Percentiles rank a stretch among this genome's conserved stretches.
phyloP scores from a whole-genome alignment of 345 rosid species.

The Eucalyptus erythrocorys region DNA sequence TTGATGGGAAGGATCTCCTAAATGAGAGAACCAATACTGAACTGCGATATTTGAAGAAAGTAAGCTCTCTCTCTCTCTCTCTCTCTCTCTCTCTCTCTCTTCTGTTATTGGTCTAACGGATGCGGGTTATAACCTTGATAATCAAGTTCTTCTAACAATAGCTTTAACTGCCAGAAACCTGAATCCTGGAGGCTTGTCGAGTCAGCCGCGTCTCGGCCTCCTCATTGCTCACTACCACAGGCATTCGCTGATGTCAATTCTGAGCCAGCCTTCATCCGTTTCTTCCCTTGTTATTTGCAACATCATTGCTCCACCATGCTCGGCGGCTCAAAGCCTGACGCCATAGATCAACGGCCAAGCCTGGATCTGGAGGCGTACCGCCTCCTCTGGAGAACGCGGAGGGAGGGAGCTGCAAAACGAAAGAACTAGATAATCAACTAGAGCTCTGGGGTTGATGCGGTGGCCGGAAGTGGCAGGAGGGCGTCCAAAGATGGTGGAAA shows the following conservation, averaged over 20 bases:
- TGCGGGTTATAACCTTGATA: background rate
- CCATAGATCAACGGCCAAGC: background rate
- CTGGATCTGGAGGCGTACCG: background rate
- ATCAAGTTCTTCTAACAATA: background rate
- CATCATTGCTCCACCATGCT: background rate
- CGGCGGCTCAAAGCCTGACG: background rate
- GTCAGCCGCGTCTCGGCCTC: background rate
- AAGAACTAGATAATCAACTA: too few relatives aligned
- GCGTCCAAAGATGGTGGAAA: too few relatives aligned
- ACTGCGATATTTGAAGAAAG: slow-evolving; percentile 59
- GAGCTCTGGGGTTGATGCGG: too few relatives aligned
- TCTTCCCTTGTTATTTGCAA: background rate
- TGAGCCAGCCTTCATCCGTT: background rate
- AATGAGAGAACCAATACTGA: slow-evolving; percentile 75
- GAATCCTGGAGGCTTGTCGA: slow-evolving; percentile 62
- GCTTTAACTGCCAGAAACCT: slow-evolving; percentile 43
- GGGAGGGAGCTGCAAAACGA: accelerated
- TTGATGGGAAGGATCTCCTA: slow-evolving; percentile 64
- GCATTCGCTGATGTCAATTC: background rate
- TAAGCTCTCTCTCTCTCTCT: too few relatives aligned
- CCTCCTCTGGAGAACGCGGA: background rate
- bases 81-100: background rate
- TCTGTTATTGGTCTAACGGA: background rate
- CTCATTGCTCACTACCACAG: background rate
- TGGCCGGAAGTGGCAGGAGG: too few relatives aligned